These are phyloP conservation scores for Cladosporium austrohemisphaericum DNA, from an alignment of 2,329 filamentous ascomycete species.

Conservation along the genomic window DNA sequence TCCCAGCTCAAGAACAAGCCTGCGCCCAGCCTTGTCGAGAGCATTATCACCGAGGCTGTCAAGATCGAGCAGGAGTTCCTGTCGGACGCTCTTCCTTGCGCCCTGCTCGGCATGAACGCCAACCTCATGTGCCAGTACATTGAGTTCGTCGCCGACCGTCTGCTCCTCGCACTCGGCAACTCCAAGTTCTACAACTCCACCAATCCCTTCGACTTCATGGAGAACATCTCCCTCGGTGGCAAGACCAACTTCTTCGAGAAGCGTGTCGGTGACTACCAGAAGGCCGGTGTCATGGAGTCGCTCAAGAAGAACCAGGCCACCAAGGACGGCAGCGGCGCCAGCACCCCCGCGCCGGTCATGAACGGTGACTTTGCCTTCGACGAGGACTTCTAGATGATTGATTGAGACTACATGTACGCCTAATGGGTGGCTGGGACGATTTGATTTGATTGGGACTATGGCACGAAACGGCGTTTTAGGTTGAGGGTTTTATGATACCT, in stretches of 20 bases:
- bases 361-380: conserved; percentile 85
- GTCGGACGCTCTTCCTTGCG: conserved; percentile 88
- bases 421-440: conserved; percentile 9
- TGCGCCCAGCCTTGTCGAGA: conserved; percentile 71
- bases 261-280: conserved; percentile 98
- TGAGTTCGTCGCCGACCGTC: conserved; percentile 96
- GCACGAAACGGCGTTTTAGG: conserved; percentile 10
- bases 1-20: conserved; percentile 95
- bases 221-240: conserved; percentile 96
- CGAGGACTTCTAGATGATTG: conserved; percentile 78
- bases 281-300: conserved; percentile 96
- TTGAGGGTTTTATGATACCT: conserved; percentile 15
- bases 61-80: conserved; percentile 96
- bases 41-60: conserved; percentile 93
- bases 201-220: conserved; percentile 99
- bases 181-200: conserved; percentile 86
- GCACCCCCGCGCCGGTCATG: conserved; percentile 46
- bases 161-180: conserved; percentile 89
- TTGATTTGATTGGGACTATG: neutral
- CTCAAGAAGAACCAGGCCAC: conserved; percentile 57
- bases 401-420: conserved; percentile 3
- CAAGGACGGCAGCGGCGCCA: conserved; percentile 24
- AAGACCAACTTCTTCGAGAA: conserved; percentile 99
- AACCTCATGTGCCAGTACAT: conserved; percentile 99
- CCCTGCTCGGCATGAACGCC: conserved; percentile 94